A percentile compares a stretch with the other conserved stretches of the same genome.
These are phyloP conservation scores for Xylariaceae sp. DNA, from an alignment of 2,329 filamentous ascomycete species.

Conservation along the genomic window DNA sequence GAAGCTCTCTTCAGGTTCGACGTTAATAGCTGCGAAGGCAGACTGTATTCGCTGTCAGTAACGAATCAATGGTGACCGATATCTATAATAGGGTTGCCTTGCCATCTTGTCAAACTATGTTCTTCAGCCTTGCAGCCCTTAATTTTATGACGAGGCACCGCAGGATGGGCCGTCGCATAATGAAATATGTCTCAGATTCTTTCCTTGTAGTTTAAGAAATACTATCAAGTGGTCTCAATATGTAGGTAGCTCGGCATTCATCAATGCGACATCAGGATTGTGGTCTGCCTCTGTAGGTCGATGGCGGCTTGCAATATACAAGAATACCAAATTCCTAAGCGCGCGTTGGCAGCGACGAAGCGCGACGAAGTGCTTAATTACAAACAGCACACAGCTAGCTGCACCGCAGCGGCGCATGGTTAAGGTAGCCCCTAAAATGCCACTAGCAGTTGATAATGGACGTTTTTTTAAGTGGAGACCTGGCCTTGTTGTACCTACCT, in stretches of 20 bases:
- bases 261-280: not conserved
- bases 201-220: not conserved
- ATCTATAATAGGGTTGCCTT: conserved; percentile 3
- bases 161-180: conserved; percentile 23
- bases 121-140: conserved; percentile 9
- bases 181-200: not conserved
- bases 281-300: not conserved
- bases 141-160: not conserved
- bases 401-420: too few relatives aligned
- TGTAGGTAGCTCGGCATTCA: not conserved
- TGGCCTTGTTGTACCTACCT: not conserved
- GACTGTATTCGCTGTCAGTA: conserved; percentile 50
- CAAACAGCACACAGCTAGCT: not conserved
- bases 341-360: not conserved
- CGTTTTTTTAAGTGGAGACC: too few relatives aligned
- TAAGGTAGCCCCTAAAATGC: too few relatives aligned
- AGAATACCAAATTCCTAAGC: not conserved
- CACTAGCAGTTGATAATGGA: too few relatives aligned
- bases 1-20: conserved; percentile 88
- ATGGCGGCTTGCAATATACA: too few relatives aligned
- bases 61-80: not conserved
- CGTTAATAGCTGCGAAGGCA: conserved; percentile 86
- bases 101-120: conserved; percentile 23
- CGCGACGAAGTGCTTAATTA: conserved; percentile 13
- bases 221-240: not conserved